A percentile compares a stretch with the other conserved stretches of the same genome.
Conservation (phyloP, 2,329 filamentous ascomycete genomes). For the Alternaria sp. region DNA sequence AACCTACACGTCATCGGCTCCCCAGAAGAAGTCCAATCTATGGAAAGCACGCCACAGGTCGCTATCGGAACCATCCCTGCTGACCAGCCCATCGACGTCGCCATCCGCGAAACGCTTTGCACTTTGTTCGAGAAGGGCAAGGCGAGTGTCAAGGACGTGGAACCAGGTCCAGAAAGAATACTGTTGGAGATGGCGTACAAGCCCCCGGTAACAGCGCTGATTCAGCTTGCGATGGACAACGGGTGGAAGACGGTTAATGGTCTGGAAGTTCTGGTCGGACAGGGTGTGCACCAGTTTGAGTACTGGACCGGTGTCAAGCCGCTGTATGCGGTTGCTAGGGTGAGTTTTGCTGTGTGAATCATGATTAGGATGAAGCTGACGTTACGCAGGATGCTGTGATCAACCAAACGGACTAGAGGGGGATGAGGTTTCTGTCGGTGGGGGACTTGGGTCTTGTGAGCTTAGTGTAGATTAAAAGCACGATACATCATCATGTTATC, state of each 20-base stretch:
- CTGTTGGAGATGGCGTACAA: constrained; percentile 97
- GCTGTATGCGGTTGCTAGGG: constrained; percentile 72
- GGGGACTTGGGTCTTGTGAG: too few relatives aligned
- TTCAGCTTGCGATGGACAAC: constrained; percentile 78
- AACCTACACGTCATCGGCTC: constrained; percentile 65
- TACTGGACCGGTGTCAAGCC: constrained; percentile 84
- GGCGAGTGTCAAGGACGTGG: constrained; percentile 12
- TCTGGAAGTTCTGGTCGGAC: constrained; percentile 85
- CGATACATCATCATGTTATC: neutral
- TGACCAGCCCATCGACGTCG: constrained; percentile 78
- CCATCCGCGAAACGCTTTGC: constrained; percentile 70
- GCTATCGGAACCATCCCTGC: constrained; percentile 91
- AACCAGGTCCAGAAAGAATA: constrained; percentile 52
- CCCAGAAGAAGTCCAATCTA: constrained; percentile 54
- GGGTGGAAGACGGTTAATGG: constrained; percentile 87
- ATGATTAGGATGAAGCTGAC: constrained; percentile 4
- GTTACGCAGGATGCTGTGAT: constrained; percentile 21
- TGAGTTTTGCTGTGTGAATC: constrained; percentile 39
- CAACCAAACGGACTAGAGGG: constrained; percentile 14
- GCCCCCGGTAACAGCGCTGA: constrained; percentile 80
- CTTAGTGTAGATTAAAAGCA: neutral
- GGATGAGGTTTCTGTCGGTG: neutral
- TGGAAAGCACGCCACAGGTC: constrained; percentile 65
- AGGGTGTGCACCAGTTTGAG: constrained; percentile 85
- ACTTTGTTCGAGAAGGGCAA: constrained; percentile 55